Conservation (phyloP, 768 basidiomycete genomes). For the Hortiboletus campestris region DNA sequence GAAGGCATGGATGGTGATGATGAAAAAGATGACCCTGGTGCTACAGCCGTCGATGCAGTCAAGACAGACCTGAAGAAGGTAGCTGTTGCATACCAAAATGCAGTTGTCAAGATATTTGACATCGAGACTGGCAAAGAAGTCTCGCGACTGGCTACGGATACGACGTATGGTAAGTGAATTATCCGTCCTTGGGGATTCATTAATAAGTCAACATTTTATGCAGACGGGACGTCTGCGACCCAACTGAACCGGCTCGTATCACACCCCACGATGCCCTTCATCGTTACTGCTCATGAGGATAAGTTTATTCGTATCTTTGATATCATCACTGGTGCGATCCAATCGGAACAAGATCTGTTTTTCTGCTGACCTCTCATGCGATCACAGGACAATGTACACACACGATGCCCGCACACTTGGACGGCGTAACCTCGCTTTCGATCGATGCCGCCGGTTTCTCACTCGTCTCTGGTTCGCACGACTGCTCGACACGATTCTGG, state of each 20-base stretch:
- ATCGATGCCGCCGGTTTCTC: constrained; percentile 86
- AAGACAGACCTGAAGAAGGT: constrained; percentile 83
- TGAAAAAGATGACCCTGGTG: constrained; percentile 55
- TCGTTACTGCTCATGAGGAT: constrained; percentile 92
- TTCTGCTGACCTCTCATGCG: constrained; percentile 1
- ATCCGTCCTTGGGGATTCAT: background rate
- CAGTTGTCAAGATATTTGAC: constrained; percentile 87
- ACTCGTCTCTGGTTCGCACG: constrained; percentile 88
- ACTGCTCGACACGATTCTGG: constrained; percentile 95
- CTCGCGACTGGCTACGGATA: constrained; percentile 56
- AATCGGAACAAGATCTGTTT: background rate
- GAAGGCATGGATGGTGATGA: constrained; percentile 36
- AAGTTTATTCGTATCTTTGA: constrained; percentile 91
- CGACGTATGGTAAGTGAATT: constrained; percentile 49
- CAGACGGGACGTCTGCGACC: constrained; percentile 72
- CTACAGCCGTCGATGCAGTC: constrained; percentile 81
- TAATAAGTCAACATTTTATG: background rate
- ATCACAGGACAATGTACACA: constrained; percentile 77
- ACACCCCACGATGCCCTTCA: constrained; percentile 85
- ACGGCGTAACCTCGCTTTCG: constrained; percentile 87
- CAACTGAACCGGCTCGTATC: constrained; percentile 87
- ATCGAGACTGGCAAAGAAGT: constrained; percentile 84
- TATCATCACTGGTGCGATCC: constrained; percentile 64
- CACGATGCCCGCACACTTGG: constrained; percentile 87
- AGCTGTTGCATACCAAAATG: constrained; percentile 87